Base-by-base conservation (phyloP, 2,329 filamentous ascomycete genomes). In the Exophiala phaeomuriformis region DNA sequence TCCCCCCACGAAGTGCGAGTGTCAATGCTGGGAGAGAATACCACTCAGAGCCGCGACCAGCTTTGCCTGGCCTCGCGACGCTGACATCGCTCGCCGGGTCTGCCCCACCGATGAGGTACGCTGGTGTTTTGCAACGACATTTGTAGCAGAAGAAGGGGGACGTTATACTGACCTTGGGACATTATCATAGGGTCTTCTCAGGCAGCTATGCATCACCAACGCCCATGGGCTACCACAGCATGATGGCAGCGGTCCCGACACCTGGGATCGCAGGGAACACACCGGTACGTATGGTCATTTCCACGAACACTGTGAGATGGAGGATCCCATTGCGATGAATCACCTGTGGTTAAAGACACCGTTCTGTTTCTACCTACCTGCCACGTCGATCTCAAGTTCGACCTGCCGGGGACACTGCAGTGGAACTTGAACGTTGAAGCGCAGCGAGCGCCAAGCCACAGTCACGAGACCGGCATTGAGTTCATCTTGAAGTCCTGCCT, bases 1-100 rank as follows among this genome's bases (percentile, higher is more conserved):
- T 66, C 52, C 68, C 68, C 60, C 67, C 68, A 54, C 68, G 68
- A 48, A 46, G 66, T 64, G 46, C 69, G 69, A 68, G 69, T 68
- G 69, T 65, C 69, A 73, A 66, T 69, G 44, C 67, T 37, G 53
- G 51, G 8, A 47, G 60, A 28, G 55, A 57, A 30, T 59, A 61
- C 36, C 51, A 59, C 36, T 53, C 57, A 8, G 58, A 62, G 45
- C 52, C 56, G 61, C 52, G 62, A 65, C 44, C 67, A 61, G 55
- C 76, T 56, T 69, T 83, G 47, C 81, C 81, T 28, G 79, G 77
- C 28, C 68, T 84, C 49, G 80, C 80, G 48, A 75, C 80, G 37
- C 72, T 84, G 62, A 81, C 81, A 41, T 80, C 78, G 51, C 71
- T 82, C 62, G 77, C 78, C 31, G 75, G 72, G 49, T 72, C 74